Conservation (phyloP, 228 moss, liverwort and hornwort species). For the Sphagnum fallax region DNA sequence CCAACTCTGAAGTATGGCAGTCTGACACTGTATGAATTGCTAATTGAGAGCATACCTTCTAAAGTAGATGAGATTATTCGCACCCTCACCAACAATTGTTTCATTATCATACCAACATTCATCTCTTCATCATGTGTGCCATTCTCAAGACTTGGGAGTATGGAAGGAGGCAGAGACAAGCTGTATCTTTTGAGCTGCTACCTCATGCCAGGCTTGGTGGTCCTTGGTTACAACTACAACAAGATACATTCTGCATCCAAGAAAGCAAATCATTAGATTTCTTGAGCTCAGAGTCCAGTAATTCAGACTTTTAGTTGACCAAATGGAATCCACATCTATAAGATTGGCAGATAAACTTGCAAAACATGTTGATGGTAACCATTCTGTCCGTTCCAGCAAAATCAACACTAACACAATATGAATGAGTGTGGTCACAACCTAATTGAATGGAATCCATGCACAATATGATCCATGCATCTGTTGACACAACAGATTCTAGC, state of each 20-base stretch:
- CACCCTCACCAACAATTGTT: constrained; percentile 41
- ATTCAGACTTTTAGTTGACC: too few species aligned
- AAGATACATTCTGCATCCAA: constrained; percentile 49
- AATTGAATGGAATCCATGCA: too few species aligned
- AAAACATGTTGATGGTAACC: too few species aligned
- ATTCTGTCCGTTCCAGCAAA: too few species aligned
- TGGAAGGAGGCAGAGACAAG: constrained; percentile 51
- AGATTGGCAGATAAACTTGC: neutral
- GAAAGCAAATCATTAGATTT: neutral
- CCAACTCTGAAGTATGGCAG: neutral
- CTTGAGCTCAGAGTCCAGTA: too few species aligned
- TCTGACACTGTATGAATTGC: neutral
- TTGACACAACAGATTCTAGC: neutral
- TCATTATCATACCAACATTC: constrained; percentile 14
- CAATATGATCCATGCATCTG: neutral
- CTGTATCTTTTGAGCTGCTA: constrained; percentile 47
- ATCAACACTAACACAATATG: too few species aligned
- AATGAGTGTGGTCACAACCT: too few species aligned
- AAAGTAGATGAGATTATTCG: constrained; percentile 31
- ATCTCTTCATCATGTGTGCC: constrained; percentile 14
- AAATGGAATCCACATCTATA: neutral
- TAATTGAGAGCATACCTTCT: constrained; percentile 33
- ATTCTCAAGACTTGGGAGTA: constrained; percentile 20
- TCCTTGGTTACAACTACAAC: constrained; percentile 78
- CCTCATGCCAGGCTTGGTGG: constrained; percentile 50